Percentiles rank a stretch among this genome's conserved stretches.
Evolutionary conservation across 495 filamentous ascomycete genomes (phyloP).

Genomic region (Aspergillus saccharolyticus): DNA sequence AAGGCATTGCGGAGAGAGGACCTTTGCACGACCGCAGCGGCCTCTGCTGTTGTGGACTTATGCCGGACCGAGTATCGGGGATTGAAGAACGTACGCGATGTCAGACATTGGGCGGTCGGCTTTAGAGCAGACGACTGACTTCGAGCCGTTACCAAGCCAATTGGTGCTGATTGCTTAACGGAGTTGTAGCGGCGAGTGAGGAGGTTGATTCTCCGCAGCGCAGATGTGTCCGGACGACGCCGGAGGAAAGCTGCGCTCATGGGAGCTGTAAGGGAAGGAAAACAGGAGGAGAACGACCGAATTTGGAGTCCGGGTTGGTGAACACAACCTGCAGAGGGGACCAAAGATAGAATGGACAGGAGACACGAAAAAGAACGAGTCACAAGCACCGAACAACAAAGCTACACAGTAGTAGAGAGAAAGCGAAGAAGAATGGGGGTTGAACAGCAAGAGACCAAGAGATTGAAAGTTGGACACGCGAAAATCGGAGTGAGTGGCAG

Average conservation of each 20-base stretch:
- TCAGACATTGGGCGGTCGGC: slow-evolving; percentile 22
- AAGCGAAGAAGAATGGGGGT: neutral
- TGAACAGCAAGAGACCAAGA: neutral
- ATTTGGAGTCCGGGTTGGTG: neutral
- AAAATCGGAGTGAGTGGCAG: neutral
- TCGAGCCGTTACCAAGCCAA: slow-evolving; percentile 15
- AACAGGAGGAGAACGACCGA: neutral
- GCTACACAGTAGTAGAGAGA: neutral
- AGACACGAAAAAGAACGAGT: neutral
- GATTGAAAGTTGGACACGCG: neutral
- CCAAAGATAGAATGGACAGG: neutral
- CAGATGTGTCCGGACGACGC: slow-evolving; percentile 31
- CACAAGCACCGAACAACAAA: neutral
- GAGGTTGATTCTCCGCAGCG: slow-evolving; percentile 29
- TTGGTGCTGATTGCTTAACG: slow-evolving; percentile 10
- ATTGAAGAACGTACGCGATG: slow-evolving; percentile 24
- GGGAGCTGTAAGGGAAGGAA: slow-evolving; percentile 10
- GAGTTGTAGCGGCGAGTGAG: slow-evolving; percentile 21
- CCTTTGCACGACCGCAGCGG: slow-evolving; percentile 7
- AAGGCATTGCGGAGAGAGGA: slow-evolving; percentile 20
- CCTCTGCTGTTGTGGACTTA: slow-evolving; percentile 24
- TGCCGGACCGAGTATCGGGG: slow-evolving; percentile 22
- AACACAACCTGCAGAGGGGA: neutral
- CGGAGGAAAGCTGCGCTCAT: slow-evolving; percentile 40
- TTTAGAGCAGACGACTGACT: slow-evolving; percentile 21